Evolutionary conservation across 441 rosid species (phyloP), one percentile per base, ranked within the genome.

Genomic region (Mallotus repandus): DNA sequence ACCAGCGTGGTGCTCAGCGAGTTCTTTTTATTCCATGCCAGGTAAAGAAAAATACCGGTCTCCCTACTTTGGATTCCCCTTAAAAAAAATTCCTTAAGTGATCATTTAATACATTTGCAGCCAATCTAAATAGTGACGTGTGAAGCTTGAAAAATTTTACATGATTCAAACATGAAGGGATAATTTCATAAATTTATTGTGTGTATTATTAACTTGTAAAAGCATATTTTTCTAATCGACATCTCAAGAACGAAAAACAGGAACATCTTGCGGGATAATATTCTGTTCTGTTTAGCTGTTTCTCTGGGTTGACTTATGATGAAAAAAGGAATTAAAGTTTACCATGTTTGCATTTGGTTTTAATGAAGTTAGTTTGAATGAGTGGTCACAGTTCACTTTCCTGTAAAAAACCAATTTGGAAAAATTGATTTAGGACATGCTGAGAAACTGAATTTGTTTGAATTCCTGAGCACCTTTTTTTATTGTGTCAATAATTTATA

Each of bases 1-100:
- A 89, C 79, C 99, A 96, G 79, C 89, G 72, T 4, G 82, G 85
- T 75, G 76, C 92, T 74, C 98, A 96, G 59, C 84, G 99, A 81
- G 94, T 96, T 72, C 97, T 96, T 73, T 94, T 82, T 77, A 96
- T 96, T 75, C 99, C 99, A 50, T 96, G 99, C 84, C 99, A 96
- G 98, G 99, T 93, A 78, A 80, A 64, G 43, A 41, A 69, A 69
- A 43, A 55, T 54, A 5, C 65, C 77, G 25, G 68, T 11, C 16
- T 49, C n/a, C 14, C 19, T 6, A 6, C 43, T 45, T 46, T 46
- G 59, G 32, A 15, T 49, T 68, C 19, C 43, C 15, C 73, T 52
- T 48, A 15, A 35, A 43, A 60, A 68, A 48, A 18, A 25, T 16
- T 19, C 13, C 52, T 50, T 8, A 21, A 46, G 35, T 19, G 35